Conservation (phyloP, 441 rosid species). For the Populus hybrid region DNA sequence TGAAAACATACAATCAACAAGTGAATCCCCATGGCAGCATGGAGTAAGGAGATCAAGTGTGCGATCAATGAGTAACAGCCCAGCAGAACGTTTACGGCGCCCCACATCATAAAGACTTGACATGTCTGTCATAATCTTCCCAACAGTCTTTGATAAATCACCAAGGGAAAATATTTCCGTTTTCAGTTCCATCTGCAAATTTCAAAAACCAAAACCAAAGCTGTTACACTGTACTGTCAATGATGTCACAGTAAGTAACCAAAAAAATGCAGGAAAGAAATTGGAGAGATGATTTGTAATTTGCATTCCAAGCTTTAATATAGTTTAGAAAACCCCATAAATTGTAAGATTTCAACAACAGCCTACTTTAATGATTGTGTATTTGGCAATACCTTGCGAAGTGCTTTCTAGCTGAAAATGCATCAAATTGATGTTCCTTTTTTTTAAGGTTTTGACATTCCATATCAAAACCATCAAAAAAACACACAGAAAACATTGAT, state of each 20-base stretch:
- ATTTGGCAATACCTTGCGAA: background rate
- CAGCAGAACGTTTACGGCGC: slow-evolving; percentile 86
- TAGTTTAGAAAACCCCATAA: background rate
- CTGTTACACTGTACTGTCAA: slow-evolving; percentile 7
- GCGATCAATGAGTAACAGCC: slow-evolving; percentile 84
- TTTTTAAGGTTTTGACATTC: background rate
- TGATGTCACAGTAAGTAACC: background rate
- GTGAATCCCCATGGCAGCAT: slow-evolving; percentile 88
- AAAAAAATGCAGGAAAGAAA: background rate
- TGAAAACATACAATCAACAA: slow-evolving; percentile 76
- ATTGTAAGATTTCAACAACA: background rate
- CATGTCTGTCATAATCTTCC: slow-evolving; percentile 94
- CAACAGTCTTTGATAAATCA: slow-evolving; percentile 78
- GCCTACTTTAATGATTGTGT: background rate
- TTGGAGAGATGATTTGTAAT: background rate
- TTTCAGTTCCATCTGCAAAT: slow-evolving; percentile 90
- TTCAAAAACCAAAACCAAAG: slow-evolving; percentile 21
- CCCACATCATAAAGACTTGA: slow-evolving; percentile 98
- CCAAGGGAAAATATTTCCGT: slow-evolving; percentile 93
- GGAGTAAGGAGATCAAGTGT: slow-evolving; percentile 95
- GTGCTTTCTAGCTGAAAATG: background rate
- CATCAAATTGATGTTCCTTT: background rate
- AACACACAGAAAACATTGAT: background rate
- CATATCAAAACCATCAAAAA: background rate
- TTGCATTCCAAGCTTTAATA: background rate